Evolutionary conservation across 768 basidiomycete species (phyloP).

Genomic region (Hypholoma fasciculare): DNA sequence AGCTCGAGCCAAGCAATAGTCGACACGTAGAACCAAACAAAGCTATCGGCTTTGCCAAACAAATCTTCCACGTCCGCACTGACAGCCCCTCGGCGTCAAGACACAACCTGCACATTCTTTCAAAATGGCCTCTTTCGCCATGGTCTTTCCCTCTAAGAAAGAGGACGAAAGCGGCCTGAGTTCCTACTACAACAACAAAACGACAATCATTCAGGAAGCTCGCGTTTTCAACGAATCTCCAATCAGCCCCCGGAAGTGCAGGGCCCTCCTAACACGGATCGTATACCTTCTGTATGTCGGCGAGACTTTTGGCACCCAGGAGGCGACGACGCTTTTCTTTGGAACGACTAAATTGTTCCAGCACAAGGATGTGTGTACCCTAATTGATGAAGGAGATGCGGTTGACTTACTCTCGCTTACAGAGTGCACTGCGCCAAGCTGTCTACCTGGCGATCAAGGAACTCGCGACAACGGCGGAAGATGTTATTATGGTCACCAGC

Average conservation of each 20-base stretch:
- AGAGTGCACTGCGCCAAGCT: slow-evolving; percentile 96
- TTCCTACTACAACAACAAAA: slow-evolving; percentile 95
- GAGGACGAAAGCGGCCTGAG: slow-evolving; percentile 95
- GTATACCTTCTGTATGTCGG: slow-evolving; percentile 96
- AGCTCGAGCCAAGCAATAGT: too few relatives aligned
- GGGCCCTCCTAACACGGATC: slow-evolving; percentile 93
- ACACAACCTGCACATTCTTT: slow-evolving; percentile 10
- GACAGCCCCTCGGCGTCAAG: slow-evolving; percentile 12
- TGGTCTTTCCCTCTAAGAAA: slow-evolving; percentile 90
- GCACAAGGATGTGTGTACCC: slow-evolving; percentile 89
- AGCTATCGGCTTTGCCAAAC: slow-evolving; percentile 29
- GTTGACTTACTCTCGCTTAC: slow-evolving; percentile 12
- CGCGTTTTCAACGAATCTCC: slow-evolving; percentile 99
- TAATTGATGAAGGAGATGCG: background rate
- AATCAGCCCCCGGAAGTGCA: slow-evolving; percentile 95
- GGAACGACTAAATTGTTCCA: slow-evolving; percentile 99
- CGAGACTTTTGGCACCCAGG: slow-evolving; percentile 92
- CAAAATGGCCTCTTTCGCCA: slow-evolving; percentile 53
- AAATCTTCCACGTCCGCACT: slow-evolving; percentile 43
- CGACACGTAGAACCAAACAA: slow-evolving; percentile 4
- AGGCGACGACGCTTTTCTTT: slow-evolving; percentile 97
- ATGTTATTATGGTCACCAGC: slow-evolving; percentile 99
- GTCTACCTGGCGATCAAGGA: slow-evolving; percentile 99
- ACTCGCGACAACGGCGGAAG: slow-evolving; percentile 91
- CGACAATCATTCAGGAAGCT: slow-evolving; percentile 97